Conservation (phyloP, 2,329 filamentous ascomycete species). For the Monosporascus sp. region DNA sequence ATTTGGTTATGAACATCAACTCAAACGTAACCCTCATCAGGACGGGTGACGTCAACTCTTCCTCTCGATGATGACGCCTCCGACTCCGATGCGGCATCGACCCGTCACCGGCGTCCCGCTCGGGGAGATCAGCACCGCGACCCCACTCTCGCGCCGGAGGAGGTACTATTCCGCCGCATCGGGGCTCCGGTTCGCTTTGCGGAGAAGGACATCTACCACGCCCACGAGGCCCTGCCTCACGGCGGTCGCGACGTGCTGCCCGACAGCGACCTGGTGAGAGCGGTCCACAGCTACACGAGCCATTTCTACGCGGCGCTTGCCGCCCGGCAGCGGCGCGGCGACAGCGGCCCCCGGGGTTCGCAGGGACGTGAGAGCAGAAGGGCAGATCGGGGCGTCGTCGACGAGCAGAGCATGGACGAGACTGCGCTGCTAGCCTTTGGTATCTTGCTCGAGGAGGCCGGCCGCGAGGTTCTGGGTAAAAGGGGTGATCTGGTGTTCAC, state of each 20-base stretch:
- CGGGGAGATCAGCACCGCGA: slow-evolving; percentile 25
- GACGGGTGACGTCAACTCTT: slow-evolving; percentile 29
- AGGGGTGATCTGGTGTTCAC: slow-evolving; percentile 69
- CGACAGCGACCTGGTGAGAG: slow-evolving; percentile 64
- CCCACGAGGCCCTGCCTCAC: slow-evolving; percentile 50
- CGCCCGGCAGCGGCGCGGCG: slow-evolving; percentile 4
- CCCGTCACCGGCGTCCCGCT: slow-evolving; percentile 6
- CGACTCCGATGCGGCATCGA: slow-evolving; percentile 10
- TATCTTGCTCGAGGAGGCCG: slow-evolving; percentile 68
- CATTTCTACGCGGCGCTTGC: slow-evolving; percentile 55
- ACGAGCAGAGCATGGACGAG: slow-evolving; percentile 67
- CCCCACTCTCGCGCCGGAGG: slow-evolving; percentile 56
- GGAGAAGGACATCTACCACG: slow-evolving; percentile 68
- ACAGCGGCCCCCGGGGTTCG: background rate
- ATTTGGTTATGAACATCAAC: background rate
- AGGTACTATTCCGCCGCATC: slow-evolving; percentile 62
- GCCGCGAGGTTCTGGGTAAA: slow-evolving; percentile 54
- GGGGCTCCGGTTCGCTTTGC: slow-evolving; percentile 63
- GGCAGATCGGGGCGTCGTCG: slow-evolving; percentile 26
- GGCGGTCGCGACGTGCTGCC: slow-evolving; percentile 51
- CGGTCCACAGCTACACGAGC: slow-evolving; percentile 63
- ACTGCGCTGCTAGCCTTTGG: slow-evolving; percentile 72
- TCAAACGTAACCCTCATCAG: slow-evolving; percentile 19
- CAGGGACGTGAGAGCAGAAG: background rate
- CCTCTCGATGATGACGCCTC: slow-evolving; percentile 17